Base-by-base conservation (phyloP, 2,329 filamentous ascomycete species). In the Apiospora phragmitis region DNA sequence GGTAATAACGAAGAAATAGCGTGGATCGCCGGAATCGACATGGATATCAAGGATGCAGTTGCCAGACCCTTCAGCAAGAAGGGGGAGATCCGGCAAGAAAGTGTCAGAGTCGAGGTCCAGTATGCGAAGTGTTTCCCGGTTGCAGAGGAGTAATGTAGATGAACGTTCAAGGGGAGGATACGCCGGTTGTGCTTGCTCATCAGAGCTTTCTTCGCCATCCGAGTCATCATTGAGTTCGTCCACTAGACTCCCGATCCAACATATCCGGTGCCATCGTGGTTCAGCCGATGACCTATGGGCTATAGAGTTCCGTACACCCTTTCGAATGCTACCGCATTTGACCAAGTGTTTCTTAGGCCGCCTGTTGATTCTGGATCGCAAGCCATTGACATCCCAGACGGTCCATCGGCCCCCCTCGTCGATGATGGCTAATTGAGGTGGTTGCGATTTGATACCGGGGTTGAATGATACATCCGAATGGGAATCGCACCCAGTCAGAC, bases 381-480 rank as follows among this genome's bases (percentile, higher is more conserved):
- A 83, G 69, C 81, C 83, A 16, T 75, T 74, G 32, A 92, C 81
- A 72, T 92, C 85, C 90, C 91, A 94, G 4, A 94, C 79, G 59
- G 84, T 90, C 93, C 92, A 95, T 70, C 83, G 84, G 1, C 92
- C 92, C 43, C 81, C 81, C 68, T 89, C 84, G 75, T 94, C 91
- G 24, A 94, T 83, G 35, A 94, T 83, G 21, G 86, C 90, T 68
- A 94, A 81, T 75, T 92, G 90, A 1, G 89, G 86, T 21, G 83
- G 81, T 71, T 84, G 88, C 78, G 81, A 88, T 73, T 71, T 81
- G 6, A 76, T 76, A 4, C 80, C 79, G 0, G 91, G 88, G 73
- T 91, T 91, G 77, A 94, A 93, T 0, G 87, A 80, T 3, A 92
- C 83, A 79, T 94, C 90, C 0, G 85, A 85, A 75, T 93, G 90